Evolutionary conservation across 192 early-diverging fungal genomes (phyloP).

Genomic region (Gryganskiella cystojenkinii): DNA sequence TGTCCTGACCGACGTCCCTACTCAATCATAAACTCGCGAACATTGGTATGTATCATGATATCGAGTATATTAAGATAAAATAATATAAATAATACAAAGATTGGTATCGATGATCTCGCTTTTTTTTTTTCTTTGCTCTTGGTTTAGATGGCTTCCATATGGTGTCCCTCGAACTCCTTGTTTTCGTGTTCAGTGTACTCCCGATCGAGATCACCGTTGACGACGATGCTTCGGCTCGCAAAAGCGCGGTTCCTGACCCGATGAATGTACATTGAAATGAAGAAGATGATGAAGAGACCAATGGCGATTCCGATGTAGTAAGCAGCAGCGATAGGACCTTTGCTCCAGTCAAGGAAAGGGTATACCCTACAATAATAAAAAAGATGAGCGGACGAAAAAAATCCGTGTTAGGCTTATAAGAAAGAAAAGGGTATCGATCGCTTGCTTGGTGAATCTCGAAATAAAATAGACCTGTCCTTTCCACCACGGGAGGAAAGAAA

Average conservation of each 20-base stretch:
- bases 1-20: too few relatives aligned
- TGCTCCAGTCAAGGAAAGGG: conserved; percentile 40
- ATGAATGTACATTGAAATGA: conserved; percentile 27
- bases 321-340: conserved; percentile 24
- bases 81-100: too few relatives aligned
- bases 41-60: too few relatives aligned
- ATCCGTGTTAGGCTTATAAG: too few relatives aligned
- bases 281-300: conserved; percentile 28
- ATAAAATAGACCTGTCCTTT: not conserved
- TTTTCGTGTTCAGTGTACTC: conserved; percentile 6
- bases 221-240: conserved; percentile 8
- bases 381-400: not conserved
- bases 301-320: conserved; percentile 37
- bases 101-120: too few relatives aligned
- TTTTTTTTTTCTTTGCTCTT: too few relatives aligned
- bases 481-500: not conserved
- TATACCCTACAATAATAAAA: conserved; percentile 24
- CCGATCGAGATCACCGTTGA: conserved; percentile 23
- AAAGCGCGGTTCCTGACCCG: conserved; percentile 33
- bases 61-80: too few relatives aligned
- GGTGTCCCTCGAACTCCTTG: too few relatives aligned
- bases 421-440: too few relatives aligned
- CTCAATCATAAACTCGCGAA: too few relatives aligned
- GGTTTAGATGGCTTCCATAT: too few relatives aligned
- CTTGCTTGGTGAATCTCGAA: too few relatives aligned